Evolutionary conservation across 352 stramenopile genomes (phyloP).

Genomic region (Pythium monospermum): DNA sequence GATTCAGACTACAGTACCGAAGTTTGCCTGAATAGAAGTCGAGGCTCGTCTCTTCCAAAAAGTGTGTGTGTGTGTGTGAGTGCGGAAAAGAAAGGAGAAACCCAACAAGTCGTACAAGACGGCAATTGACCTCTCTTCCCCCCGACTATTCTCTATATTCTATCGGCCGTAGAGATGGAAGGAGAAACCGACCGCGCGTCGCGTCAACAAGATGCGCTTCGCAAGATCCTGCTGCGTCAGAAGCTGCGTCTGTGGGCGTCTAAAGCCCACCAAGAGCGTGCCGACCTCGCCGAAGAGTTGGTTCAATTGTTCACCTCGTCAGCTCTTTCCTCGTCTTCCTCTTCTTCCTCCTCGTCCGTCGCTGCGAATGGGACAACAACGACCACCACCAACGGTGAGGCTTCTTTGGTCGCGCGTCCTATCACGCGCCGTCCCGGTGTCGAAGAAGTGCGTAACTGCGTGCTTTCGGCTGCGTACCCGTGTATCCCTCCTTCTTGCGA

Average conservation of each 20-base stretch:
- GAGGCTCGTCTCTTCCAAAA: neutral
- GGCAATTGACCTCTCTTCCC: no score
- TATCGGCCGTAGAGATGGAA: constrained; percentile 6
- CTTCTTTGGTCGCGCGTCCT: constrained; percentile 24
- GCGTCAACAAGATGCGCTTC: constrained; percentile 23
- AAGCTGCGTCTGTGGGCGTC: constrained; percentile 47
- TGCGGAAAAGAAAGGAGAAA: no score
- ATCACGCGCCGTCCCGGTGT: constrained; percentile 73
- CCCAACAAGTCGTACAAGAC: no score
- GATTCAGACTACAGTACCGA: no score
- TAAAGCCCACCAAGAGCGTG: constrained; percentile 55
- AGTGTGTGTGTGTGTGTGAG: neutral
- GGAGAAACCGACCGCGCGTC: neutral
- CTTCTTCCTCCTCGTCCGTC: no score
- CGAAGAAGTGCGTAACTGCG: constrained; percentile 61
- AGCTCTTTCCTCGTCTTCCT: constrained; percentile 16
- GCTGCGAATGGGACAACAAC: no score
- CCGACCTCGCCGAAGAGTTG: constrained; percentile 40
- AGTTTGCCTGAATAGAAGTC: constrained; percentile 3
- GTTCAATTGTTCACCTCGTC: constrained; percentile 57
- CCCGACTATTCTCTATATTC: neutral
- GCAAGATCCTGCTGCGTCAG: constrained; percentile 42
- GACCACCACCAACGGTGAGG: constrained; percentile 1
- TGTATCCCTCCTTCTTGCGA: constrained; percentile 48
- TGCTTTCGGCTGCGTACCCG: constrained; percentile 41